Percentiles rank a stretch among this genome's conserved stretches.
These are phyloP conservation scores for Cladophialophora yegresii DNA, from an alignment of 2,329 filamentous ascomycete species.

Conservation along the genomic window DNA sequence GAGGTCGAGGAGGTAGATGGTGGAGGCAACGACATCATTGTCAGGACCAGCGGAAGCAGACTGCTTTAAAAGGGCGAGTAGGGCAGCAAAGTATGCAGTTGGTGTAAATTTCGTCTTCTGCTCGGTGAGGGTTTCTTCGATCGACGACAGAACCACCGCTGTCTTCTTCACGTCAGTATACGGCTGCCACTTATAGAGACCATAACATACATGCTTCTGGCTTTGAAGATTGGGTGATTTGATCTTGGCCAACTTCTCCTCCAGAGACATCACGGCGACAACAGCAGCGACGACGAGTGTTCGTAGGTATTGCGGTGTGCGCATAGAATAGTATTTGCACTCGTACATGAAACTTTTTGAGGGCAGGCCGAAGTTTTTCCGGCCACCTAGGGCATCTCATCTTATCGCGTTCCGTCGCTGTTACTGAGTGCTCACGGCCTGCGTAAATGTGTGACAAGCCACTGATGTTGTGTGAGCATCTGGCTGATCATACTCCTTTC, in stretches of 20 bases:
- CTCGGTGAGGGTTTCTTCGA: slow-evolving; percentile 88
- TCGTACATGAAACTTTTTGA: slow-evolving; percentile 7
- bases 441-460: background rate
- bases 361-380: slow-evolving; percentile 14
- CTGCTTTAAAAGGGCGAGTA: slow-evolving; percentile 82
- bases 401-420: background rate
- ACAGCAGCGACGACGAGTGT: background rate
- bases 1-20: slow-evolving; percentile 93
- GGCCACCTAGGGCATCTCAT: background rate
- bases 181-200: slow-evolving; percentile 1
- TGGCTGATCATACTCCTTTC: background rate
- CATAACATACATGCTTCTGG: slow-evolving; percentile 74
- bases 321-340: background rate
- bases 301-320: background rate
- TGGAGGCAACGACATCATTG: slow-evolving; percentile 78
- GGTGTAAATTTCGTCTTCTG: slow-evolving; percentile 81
- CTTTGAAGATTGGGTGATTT: slow-evolving; percentile 94
- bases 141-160: slow-evolving; percentile 80
- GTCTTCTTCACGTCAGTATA: slow-evolving; percentile 58
- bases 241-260: slow-evolving; percentile 95
- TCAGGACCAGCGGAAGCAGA: slow-evolving; percentile 68
- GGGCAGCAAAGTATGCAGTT: slow-evolving; percentile 93
- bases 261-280: slow-evolving; percentile 54
- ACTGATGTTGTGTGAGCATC: background rate
- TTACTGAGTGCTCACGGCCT: background rate